phyloP scores from a whole-genome alignment of 2,329 filamentous ascomycete genomes.

The Fusarium protoensiforme region DNA sequence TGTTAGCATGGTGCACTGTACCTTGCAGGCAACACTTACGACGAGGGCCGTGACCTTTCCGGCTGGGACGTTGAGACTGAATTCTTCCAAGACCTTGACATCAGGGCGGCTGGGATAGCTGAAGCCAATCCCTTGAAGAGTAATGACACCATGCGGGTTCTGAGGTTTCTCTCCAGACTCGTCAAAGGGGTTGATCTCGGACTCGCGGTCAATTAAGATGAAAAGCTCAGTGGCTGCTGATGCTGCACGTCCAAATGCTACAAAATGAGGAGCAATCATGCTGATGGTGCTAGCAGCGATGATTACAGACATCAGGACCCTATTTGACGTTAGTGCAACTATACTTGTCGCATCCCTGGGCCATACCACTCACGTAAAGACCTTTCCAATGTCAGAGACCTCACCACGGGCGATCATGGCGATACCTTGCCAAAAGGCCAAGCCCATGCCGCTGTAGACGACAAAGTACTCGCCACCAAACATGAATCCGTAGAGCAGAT shows the following conservation, averaged over 20 bases:
- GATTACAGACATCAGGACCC: conserved; percentile 50
- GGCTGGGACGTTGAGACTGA: conserved; percentile 54
- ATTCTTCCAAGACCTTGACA: conserved; percentile 52
- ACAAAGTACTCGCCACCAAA: conserved; percentile 30
- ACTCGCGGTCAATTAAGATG: conserved; percentile 47
- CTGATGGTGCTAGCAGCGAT: conserved; percentile 48
- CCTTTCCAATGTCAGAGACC: conserved; percentile 45
- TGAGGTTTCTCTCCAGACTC: conserved; percentile 40
- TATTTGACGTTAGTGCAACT: conserved; percentile 37
- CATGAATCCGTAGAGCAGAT: not conserved
- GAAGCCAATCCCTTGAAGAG: conserved; percentile 52
- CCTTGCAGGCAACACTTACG: conserved; percentile 23
- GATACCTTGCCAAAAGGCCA: conserved; percentile 57
- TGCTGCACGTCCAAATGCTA: conserved; percentile 48
- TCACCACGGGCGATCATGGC: conserved; percentile 48
- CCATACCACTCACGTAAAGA: conserved; percentile 1
- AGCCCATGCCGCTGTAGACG: conserved; percentile 51
- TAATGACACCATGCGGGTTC: conserved; percentile 43
- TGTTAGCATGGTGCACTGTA: not conserved
- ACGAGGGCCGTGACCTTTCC: conserved; percentile 56
- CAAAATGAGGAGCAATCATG: conserved; percentile 46
- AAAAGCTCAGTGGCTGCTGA: conserved; percentile 40
- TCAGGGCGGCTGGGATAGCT: conserved; percentile 56
- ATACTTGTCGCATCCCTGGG: not conserved
- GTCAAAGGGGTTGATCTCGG: conserved; percentile 49